Conservation (phyloP, 2,329 filamentous ascomycete species). For the Fusarium albosuccineum region DNA sequence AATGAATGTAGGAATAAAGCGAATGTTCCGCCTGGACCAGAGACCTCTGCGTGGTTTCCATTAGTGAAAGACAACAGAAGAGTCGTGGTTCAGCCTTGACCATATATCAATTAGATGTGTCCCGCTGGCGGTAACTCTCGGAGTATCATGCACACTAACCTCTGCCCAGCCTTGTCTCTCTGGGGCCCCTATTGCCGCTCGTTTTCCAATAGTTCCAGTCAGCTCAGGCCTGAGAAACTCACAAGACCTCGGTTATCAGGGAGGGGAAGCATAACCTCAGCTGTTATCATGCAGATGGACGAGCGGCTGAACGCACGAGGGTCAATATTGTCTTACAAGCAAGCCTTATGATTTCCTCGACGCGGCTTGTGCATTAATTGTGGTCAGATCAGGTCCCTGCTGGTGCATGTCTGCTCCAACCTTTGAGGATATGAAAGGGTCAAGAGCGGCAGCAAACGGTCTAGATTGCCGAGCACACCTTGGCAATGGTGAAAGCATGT, state of each 20-base stretch:
- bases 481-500: slow-evolving; percentile 10
- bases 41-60: slow-evolving; percentile 23
- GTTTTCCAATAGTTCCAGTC: slow-evolving; percentile 24
- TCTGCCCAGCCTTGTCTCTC: slow-evolving; percentile 4
- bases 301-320: slow-evolving; percentile 28
- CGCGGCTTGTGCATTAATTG: background rate
- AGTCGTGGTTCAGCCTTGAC: slow-evolving; percentile 16
- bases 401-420: slow-evolving; percentile 18
- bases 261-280: slow-evolving; percentile 13
- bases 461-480: slow-evolving; percentile 18
- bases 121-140: slow-evolving; percentile 1
- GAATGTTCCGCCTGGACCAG: slow-evolving; percentile 19
- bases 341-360: slow-evolving; percentile 15
- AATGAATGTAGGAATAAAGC: slow-evolving; percentile 15
- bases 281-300: slow-evolving; percentile 35
- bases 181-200: slow-evolving; percentile 12
- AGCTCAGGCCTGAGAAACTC: slow-evolving; percentile 27
- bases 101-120: slow-evolving; percentile 34
- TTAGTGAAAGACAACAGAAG: slow-evolving; percentile 12
- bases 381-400: slow-evolving; percentile 14
- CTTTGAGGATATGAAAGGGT: background rate
- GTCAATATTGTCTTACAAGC: slow-evolving; percentile 2
- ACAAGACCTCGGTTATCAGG: slow-evolving; percentile 25
- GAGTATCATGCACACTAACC: slow-evolving; percentile 16
- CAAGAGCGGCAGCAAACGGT: slow-evolving; percentile 2